Percentiles rank a stretch among this genome's conserved stretches.
phyloP scores from a whole-genome alignment of 768 basidiomycete genomes.

The Mycena vitilis region DNA sequence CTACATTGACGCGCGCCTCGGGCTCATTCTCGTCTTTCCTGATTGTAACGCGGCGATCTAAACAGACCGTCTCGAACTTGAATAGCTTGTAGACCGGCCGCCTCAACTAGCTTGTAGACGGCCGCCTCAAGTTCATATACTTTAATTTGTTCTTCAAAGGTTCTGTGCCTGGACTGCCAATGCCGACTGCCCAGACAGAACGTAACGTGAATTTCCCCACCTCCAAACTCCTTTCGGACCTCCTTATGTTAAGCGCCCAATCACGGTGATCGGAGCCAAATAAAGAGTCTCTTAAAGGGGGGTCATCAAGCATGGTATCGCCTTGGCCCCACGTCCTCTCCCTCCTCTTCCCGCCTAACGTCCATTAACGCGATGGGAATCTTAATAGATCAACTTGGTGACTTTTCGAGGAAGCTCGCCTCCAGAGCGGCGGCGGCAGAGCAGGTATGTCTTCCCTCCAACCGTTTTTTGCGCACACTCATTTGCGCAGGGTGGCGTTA shows the following conservation, averaged over 20 bases:
- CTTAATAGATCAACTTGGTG: constrained; percentile 51
- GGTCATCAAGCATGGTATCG: neutral
- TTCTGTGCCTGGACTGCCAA: neutral
- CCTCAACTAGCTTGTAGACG: too few relatives aligned
- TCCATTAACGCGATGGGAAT: constrained; percentile 56
- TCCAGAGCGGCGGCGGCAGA: constrained; percentile 62
- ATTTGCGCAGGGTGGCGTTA: constrained; percentile 71
- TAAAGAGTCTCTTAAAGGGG: neutral
- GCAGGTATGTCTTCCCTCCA: constrained; percentile 50
- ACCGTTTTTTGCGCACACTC: neutral
- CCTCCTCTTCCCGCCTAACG: neutral
- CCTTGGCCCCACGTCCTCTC: too few relatives aligned
- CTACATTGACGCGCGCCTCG: neutral
- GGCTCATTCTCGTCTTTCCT: too few relatives aligned
- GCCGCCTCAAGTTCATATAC: too few relatives aligned
- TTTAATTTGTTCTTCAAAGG: too few relatives aligned
- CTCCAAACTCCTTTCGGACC: neutral
- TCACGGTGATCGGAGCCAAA: neutral
- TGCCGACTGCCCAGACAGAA: too few relatives aligned
- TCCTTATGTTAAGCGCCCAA: neutral
- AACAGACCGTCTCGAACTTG: too few relatives aligned
- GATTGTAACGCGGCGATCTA: too few relatives aligned
- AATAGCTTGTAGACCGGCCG: too few relatives aligned
- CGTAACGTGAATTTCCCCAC: neutral
- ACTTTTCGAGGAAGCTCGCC: constrained; percentile 46